Percentiles rank a stretch among this genome's conserved stretches.
Evolutionary conservation across 164 flowering plant genomes (phyloP).

Genomic region (Stephania cephalantha): DNA sequence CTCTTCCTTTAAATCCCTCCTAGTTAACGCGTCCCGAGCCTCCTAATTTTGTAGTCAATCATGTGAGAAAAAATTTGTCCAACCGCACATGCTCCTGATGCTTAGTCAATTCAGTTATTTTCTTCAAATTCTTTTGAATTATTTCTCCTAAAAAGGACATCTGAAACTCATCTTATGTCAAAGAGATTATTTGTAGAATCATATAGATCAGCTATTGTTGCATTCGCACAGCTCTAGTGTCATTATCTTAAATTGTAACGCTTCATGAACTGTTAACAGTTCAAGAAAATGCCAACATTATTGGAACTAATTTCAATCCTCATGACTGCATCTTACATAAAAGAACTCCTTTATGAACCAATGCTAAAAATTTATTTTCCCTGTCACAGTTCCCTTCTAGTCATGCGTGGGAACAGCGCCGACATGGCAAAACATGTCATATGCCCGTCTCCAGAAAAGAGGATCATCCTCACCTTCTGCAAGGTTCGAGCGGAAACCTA

Average conservation of each 20-base stretch:
- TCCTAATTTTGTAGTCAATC: neutral
- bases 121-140: neutral
- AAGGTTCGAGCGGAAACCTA: slow-evolving; percentile 45
- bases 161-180: neutral
- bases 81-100: neutral
- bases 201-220: neutral
- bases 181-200: neutral
- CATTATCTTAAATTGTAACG: neutral
- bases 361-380: slow-evolving; percentile 4
- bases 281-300: neutral
- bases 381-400: slow-evolving; percentile 67
- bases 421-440: slow-evolving; percentile 81
- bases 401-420: slow-evolving; percentile 88
- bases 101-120: neutral
- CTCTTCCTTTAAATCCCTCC: too few species aligned
- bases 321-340: neutral
- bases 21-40: too few species aligned
- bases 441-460: slow-evolving; percentile 63
- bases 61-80: neutral
- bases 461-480: slow-evolving; percentile 77
- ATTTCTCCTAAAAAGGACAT: neutral
- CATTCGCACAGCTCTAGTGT: neutral
- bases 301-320: neutral
- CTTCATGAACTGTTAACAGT: neutral
- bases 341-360: neutral